These are phyloP conservation scores for Chiua virens DNA, from an alignment of 768 basidiomycete genomes.

Conservation along the genomic window DNA sequence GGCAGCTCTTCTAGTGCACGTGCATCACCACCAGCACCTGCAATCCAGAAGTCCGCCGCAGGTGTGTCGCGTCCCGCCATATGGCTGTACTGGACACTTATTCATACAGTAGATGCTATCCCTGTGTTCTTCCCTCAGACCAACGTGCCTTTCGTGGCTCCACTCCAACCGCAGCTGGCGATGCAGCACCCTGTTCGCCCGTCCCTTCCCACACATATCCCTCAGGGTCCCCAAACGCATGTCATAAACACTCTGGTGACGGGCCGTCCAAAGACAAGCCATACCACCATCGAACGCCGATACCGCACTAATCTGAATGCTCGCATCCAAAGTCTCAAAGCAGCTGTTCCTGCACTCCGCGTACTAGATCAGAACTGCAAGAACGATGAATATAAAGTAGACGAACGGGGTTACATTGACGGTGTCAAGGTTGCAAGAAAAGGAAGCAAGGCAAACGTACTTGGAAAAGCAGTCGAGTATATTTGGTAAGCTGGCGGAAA, in stretches of 20 bases:
- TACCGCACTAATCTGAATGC: slow-evolving; percentile 90
- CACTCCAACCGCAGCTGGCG: slow-evolving; percentile 34
- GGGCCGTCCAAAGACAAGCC: slow-evolving; percentile 65
- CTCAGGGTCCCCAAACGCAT: slow-evolving; percentile 25
- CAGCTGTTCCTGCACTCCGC: slow-evolving; percentile 81
- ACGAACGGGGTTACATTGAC: slow-evolving; percentile 83
- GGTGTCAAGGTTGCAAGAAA: slow-evolving; percentile 92
- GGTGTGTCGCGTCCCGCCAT: slow-evolving; percentile 5
- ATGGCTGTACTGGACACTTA: neutral
- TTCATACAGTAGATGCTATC: slow-evolving; percentile 24
- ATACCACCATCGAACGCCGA: slow-evolving; percentile 86
- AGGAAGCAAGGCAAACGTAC: slow-evolving; percentile 87
- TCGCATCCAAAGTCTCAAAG: slow-evolving; percentile 76
- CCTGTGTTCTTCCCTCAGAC: slow-evolving; percentile 18
- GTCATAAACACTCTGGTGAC: slow-evolving; percentile 16
- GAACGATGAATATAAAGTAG: slow-evolving; percentile 51
- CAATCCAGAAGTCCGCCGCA: slow-evolving; percentile 21
- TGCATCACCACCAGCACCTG: slow-evolving; percentile 31
- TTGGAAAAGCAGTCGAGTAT: slow-evolving; percentile 90
- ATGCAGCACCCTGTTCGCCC: slow-evolving; percentile 28
- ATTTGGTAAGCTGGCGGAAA: slow-evolving; percentile 49
- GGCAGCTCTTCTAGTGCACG: slow-evolving; percentile 28
- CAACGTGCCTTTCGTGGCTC: slow-evolving; percentile 28
- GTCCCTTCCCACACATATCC: slow-evolving; percentile 25
- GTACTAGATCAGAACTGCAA: slow-evolving; percentile 61